These are phyloP conservation scores for Aspergillus novofumigatus DNA, from an alignment of 2,329 filamentous ascomycete genomes.

Conservation along the genomic window DNA sequence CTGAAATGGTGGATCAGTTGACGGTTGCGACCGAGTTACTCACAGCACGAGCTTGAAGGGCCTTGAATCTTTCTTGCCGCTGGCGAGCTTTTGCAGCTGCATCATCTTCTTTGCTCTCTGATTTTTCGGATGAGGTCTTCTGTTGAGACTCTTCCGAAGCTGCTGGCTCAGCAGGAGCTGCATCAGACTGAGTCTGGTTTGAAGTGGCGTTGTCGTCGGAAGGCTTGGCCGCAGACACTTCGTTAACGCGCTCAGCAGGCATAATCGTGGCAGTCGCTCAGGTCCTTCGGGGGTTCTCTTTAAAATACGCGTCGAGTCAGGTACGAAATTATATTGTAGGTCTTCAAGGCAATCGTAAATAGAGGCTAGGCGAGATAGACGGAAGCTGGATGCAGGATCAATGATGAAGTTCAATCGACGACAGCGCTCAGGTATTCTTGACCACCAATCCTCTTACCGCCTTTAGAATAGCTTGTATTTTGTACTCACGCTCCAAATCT, in stretches of 20 bases:
- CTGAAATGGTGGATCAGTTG: not conserved
- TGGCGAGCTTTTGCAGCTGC: slow-evolving; percentile 47
- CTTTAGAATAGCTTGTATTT: not conserved
- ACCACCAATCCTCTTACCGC: not conserved
- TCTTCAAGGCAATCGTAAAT: not conserved
- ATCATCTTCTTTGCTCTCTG: slow-evolving; percentile 19
- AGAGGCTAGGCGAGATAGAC: not conserved
- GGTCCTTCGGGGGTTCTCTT: not conserved
- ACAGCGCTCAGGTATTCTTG: not conserved
- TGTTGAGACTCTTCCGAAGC: slow-evolving; percentile 3
- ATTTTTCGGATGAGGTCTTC: slow-evolving; percentile 1
- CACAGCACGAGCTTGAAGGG: slow-evolving; percentile 72
- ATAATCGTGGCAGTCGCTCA: slow-evolving; percentile 3
- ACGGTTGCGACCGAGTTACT: slow-evolving; percentile 15
- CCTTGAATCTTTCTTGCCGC: slow-evolving; percentile 77
- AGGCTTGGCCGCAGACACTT: slow-evolving; percentile 9
- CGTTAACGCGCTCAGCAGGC: slow-evolving; percentile 7
- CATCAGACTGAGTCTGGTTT: slow-evolving; percentile 6
- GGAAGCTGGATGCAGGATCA: not conserved
- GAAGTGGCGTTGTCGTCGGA: slow-evolving; percentile 11
- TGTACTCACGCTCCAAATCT: not conserved
- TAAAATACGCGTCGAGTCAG: not conserved
- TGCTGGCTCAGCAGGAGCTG: slow-evolving; percentile 8
- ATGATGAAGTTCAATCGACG: not conserved
- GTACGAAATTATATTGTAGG: not conserved